phyloP scores from a whole-genome alignment of 495 filamentous ascomycete species.

The Pyrenopolyporus hunteri region DNA sequence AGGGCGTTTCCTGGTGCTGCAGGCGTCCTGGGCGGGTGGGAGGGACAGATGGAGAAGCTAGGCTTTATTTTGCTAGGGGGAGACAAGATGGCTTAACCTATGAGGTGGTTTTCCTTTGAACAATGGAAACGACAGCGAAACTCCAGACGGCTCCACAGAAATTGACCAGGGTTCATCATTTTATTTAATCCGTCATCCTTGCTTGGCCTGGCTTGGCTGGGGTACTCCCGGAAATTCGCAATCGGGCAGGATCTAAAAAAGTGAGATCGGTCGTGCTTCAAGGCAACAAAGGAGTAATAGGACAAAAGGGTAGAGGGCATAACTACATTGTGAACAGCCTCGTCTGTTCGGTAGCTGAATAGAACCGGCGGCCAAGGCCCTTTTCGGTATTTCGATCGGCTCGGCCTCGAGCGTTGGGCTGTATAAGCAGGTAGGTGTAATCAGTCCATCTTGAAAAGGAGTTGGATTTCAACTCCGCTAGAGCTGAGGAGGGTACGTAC shows the following conservation, averaged over 20 bases:
- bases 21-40: conserved; percentile 41
- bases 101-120: conserved; percentile 36
- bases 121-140: conserved; percentile 45
- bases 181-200: conserved; percentile 41
- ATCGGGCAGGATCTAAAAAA: conserved; percentile 36
- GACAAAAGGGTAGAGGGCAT: not conserved
- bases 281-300: not conserved
- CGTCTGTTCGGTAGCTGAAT: not conserved
- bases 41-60: conserved; percentile 37
- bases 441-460: conserved; percentile 4
- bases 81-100: conserved; percentile 40
- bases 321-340: not conserved
- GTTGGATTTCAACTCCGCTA: conserved; percentile 17
- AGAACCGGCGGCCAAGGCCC: not conserved
- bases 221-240: conserved; percentile 42
- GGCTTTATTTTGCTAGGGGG: conserved; percentile 30
- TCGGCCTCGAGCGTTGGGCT: not conserved
- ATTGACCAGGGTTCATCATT: conserved; percentile 33
- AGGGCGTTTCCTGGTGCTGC: conserved; percentile 40
- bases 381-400: not conserved
- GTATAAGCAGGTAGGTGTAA: not conserved
- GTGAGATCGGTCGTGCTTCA: conserved; percentile 33
- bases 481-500: conserved; percentile 28
- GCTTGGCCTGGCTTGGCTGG: conserved; percentile 37
- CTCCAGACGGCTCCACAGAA: conserved; percentile 42